Conservation (phyloP, 768 basidiomycete species). For the Lactifluus rugatus region DNA sequence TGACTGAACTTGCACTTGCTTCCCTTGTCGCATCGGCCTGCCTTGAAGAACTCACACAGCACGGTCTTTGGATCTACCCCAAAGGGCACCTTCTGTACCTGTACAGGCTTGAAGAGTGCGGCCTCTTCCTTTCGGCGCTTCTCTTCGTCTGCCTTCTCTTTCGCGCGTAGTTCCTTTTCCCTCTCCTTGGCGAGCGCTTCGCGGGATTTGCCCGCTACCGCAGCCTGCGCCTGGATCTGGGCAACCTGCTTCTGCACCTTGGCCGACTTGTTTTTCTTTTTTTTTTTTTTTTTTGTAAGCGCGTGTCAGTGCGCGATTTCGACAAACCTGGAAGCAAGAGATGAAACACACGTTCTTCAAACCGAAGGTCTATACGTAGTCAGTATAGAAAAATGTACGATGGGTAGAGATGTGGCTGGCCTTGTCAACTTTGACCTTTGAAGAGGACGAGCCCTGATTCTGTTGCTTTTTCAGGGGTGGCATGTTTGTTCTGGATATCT, state of each 20-base stretch:
- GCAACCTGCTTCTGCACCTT: conserved; percentile 85
- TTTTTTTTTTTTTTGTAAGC: background rate
- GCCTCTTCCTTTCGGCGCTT: conserved; percentile 80
- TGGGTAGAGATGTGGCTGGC: conserved; percentile 30
- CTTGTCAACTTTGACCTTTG: conserved; percentile 78
- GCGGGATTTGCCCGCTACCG: conserved; percentile 68
- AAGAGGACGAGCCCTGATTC: conserved; percentile 40
- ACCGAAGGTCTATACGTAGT: conserved; percentile 60
- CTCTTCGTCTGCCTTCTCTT: conserved; percentile 70
- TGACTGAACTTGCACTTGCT: conserved; percentile 97
- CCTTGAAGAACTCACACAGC: conserved; percentile 87
- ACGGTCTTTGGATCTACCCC: conserved; percentile 96
- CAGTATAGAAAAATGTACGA: conserved; percentile 20
- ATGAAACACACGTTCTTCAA: conserved; percentile 65
- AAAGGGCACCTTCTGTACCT: conserved; percentile 81
- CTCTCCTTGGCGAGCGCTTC: conserved; percentile 76
- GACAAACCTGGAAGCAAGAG: background rate
- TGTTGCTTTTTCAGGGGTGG: conserved; percentile 78
- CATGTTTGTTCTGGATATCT: conserved; percentile 34
- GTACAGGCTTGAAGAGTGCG: conserved; percentile 69
- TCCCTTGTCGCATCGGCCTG: conserved; percentile 89
- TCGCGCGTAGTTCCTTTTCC: conserved; percentile 67
- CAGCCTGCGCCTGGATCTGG: conserved; percentile 67
- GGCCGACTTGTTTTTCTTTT: conserved; percentile 86
- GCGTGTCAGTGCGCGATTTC: conserved; percentile 1